Conservation (phyloP, 2,329 filamentous ascomycete species). For the Talaromyces sp. region DNA sequence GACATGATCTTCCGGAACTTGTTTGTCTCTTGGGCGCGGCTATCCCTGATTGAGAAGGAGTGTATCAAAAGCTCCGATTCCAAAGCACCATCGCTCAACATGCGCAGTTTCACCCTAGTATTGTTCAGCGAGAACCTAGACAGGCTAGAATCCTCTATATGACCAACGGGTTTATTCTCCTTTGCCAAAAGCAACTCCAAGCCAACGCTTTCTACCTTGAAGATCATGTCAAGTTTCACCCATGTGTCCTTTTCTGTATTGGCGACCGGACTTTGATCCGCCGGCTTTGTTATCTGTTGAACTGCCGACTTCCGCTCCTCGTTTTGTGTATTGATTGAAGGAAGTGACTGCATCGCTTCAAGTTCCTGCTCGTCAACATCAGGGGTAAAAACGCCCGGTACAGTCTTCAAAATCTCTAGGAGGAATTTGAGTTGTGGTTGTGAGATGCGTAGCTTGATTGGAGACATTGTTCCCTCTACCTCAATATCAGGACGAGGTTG, state of each 20-base stretch:
- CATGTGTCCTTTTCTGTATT: constrained; percentile 68
- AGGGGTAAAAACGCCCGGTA: constrained; percentile 81
- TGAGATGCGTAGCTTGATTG: constrained; percentile 85
- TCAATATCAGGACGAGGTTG: constrained; percentile 84
- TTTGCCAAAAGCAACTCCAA: constrained; percentile 80
- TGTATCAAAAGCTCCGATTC: constrained; percentile 92
- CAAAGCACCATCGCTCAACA: constrained; percentile 86
- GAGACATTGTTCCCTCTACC: constrained; percentile 86
- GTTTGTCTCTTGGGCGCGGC: constrained; percentile 81
- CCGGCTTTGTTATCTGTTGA: constrained; percentile 34
- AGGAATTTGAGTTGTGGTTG: constrained; percentile 89
- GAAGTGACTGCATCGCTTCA: constrained; percentile 73
- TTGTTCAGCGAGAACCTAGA: constrained; percentile 94
- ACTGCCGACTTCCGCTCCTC: constrained; percentile 40
- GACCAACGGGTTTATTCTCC: constrained; percentile 73
- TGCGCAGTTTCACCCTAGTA: constrained; percentile 84
- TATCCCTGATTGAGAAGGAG: constrained; percentile 93
- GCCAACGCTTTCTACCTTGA: constrained; percentile 82
- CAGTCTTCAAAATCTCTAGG: constrained; percentile 79
- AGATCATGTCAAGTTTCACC: constrained; percentile 91
- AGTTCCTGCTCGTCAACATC: constrained; percentile 70
- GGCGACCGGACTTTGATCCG: constrained; percentile 68
- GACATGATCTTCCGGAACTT: constrained; percentile 99
- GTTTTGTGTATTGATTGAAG: constrained; percentile 51
- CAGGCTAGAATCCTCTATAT: constrained; percentile 75